Percentiles rank a stretch among this genome's conserved stretches.
phyloP scores from a whole-genome alignment of 176 grass and related monocot genomes.

The Leersia perrieri region DNA sequence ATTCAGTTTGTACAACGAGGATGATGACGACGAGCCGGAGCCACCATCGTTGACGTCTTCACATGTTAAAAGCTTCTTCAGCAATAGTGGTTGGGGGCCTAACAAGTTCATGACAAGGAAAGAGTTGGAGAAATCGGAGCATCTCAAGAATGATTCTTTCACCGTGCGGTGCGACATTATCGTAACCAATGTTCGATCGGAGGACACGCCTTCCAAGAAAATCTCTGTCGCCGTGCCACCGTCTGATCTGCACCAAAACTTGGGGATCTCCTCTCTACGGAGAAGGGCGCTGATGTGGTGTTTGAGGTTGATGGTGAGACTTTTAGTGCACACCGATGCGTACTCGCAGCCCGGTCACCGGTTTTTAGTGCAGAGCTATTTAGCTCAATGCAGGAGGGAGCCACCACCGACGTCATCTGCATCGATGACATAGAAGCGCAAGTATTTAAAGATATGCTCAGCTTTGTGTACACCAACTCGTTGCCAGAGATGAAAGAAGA shows the following conservation, averaged over 20 bases:
- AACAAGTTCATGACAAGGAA: neutral
- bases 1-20: neutral
- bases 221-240: constrained; percentile 23
- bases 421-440: constrained; percentile 38
- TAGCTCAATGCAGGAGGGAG: constrained; percentile 35
- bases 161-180: neutral
- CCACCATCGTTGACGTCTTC: neutral
- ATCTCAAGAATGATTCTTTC: neutral
- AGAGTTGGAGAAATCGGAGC: neutral
- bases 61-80: too few species aligned
- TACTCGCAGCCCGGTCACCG: constrained; percentile 41
- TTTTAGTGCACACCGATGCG: constrained; percentile 34
- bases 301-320: constrained; percentile 33
- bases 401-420: constrained; percentile 9
- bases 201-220: too few species aligned
- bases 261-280: constrained; percentile 15
- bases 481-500: neutral
- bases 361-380: constrained; percentile 43
- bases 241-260: constrained; percentile 30
- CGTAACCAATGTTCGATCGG: too few species aligned
- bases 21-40: neutral
- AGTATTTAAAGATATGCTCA: constrained; percentile 25
- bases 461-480: neutral
- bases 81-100: neutral
- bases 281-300: constrained; percentile 27